Base-by-base conservation (phyloP, 305 asterid species). In the Fraxinus platypoda region DNA sequence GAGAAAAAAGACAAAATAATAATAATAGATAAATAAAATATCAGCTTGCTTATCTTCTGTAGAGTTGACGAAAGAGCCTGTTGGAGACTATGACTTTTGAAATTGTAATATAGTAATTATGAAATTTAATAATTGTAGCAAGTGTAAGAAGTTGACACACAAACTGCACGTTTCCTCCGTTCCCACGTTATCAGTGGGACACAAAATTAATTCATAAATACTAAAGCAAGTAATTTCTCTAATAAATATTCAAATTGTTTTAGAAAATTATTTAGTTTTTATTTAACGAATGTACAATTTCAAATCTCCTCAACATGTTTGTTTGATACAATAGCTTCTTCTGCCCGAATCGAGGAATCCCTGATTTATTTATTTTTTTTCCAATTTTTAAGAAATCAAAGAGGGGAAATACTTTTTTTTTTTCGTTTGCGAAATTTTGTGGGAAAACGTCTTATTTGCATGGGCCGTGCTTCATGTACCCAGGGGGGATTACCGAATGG, bases 121-220 rank as follows among this genome's bases (percentile, higher is more conserved):
- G 19, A 46, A 46, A 46, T 46, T 41, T 46, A 46, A 46, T 46
- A 46, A 46, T 46, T 46, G 57, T 3, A 12, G 57, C 1, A 13
- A 46, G 57, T 46, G n/a, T 3, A 46, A 46, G 57, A 46, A 3
- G 57, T 46, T 46, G 57, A 46, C 57, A 1, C 57, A 9, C 15
- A 35, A 62, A 19, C 41, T 87, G 84, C 90, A 87, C 87, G 87
- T 85, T 75, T 38, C 46, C 46, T 81, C 87, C 87, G 87, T 85
- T 76, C 11, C 52, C 52, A 83, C 87, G 84, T 81, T 64, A 54
- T 17, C 64, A 52, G 21, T 49, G 23, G 9, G 23, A 19, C 8
- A 54, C 64, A 54, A 52, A 17, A 41, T 54, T 54, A 54, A 52
- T 43, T 12, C 3, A 13, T 43, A 43, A 13, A 12, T 43, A 43